These are phyloP conservation scores for Hyaloscypha finlandica DNA, from an alignment of 495 filamentous ascomycete genomes.

Conservation along the genomic window DNA sequence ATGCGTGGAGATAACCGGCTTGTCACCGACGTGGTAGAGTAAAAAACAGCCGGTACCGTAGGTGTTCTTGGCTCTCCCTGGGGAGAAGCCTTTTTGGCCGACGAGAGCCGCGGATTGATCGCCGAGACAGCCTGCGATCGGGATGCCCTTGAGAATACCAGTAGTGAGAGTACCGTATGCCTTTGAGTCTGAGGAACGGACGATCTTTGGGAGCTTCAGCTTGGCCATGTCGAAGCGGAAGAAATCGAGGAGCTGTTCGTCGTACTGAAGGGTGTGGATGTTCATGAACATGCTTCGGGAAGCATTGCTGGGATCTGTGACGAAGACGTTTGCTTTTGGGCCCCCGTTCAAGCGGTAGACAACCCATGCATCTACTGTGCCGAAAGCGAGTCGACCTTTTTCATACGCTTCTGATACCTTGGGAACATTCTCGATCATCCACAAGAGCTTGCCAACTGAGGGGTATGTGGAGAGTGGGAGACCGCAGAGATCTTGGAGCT, in stretches of 20 bases:
- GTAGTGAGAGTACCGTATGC: conserved; percentile 69
- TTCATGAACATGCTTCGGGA: conserved; percentile 98
- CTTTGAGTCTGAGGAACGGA: conserved; percentile 76
- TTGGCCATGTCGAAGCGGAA: conserved; percentile 78
- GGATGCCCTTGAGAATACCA: conserved; percentile 70
- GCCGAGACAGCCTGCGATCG: conserved; percentile 83
- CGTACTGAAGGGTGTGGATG: conserved; percentile 81
- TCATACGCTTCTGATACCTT: conserved; percentile 76
- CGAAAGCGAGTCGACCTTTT: conserved; percentile 77
- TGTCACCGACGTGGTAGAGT: conserved; percentile 86
- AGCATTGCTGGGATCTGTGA: conserved; percentile 90
- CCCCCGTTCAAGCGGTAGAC: conserved; percentile 87
- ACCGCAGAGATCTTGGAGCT: conserved; percentile 74
- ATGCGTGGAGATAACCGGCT: conserved; percentile 87
- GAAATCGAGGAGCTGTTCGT: conserved; percentile 76
- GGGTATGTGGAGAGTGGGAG: conserved; percentile 94
- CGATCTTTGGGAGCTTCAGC: conserved; percentile 77
- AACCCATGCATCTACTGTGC: conserved; percentile 90
- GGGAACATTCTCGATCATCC: conserved; percentile 77
- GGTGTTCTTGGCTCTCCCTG: conserved; percentile 90
- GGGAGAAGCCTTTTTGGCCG: conserved; percentile 84
- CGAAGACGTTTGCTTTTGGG: conserved; percentile 62
- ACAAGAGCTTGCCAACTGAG: conserved; percentile 83
- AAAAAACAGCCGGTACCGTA: conserved; percentile 96
- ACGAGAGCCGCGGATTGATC: conserved; percentile 92